These are phyloP conservation scores for Rhazya stricta DNA, from an alignment of 257 asterid genomes.

Conservation along the genomic window DNA sequence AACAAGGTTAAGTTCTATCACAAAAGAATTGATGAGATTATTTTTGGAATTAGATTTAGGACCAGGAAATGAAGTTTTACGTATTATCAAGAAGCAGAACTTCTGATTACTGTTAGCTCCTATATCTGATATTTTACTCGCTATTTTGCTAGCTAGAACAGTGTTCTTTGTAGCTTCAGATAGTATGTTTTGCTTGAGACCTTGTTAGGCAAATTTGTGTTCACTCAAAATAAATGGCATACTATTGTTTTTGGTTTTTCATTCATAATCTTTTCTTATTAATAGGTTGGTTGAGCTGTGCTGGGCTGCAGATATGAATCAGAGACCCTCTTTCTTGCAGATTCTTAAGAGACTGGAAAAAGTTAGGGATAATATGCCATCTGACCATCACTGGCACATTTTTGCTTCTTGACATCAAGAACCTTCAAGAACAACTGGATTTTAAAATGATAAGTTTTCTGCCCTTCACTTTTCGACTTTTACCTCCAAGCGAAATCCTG, in stretches of 20 bases:
- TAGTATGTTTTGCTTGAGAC: neutral
- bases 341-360: slow-evolving; percentile 72
- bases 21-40: neutral
- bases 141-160: neutral
- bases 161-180: neutral
- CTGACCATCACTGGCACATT: slow-evolving; percentile 67
- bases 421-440: neutral
- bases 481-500: neutral
- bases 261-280: slow-evolving; percentile 1
- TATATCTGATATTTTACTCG: neutral
- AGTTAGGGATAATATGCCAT: slow-evolving; percentile 44
- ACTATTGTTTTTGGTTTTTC: neutral
- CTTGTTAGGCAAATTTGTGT: neutral
- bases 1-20: neutral
- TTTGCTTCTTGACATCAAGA: slow-evolving; percentile 36
- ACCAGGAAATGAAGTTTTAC: neutral
- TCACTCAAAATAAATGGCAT: neutral
- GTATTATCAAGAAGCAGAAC: neutral
- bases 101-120: neutral
- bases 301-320: slow-evolving; percentile 84
- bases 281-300: slow-evolving; percentile 62
- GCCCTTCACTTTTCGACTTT: neutral
- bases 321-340: slow-evolving; percentile 82
- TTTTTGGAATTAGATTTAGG: neutral
- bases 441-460: neutral